Conservation (phyloP, 164 flowering plant species). For the Cinnamomum micranthum region DNA sequence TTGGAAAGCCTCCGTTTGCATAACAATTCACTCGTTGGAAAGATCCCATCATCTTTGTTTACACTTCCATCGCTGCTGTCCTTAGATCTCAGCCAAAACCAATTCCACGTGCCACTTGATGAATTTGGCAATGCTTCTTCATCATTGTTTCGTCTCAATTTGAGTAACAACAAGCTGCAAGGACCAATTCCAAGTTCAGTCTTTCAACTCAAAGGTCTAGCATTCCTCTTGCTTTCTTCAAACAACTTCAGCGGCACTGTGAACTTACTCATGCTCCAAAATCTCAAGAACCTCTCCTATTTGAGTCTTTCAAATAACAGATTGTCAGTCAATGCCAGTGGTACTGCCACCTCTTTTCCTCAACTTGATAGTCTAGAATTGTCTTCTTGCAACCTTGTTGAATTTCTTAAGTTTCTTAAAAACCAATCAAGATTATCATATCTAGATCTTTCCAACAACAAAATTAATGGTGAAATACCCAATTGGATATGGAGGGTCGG, state of each 20-base stretch:
- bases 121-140: slow-evolving; percentile 9
- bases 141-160: slow-evolving; percentile 7
- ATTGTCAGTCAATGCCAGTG: not conserved
- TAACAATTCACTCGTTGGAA: slow-evolving; percentile 34
- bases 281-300: slow-evolving; percentile 14
- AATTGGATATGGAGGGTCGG: slow-evolving; percentile 33
- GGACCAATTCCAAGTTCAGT: slow-evolving; percentile 31
- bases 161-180: slow-evolving; percentile 25
- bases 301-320: slow-evolving; percentile 36
- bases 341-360: slow-evolving; percentile 8
- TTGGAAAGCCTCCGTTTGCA: slow-evolving; percentile 22
- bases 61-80: slow-evolving; percentile 24
- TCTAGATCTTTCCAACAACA: slow-evolving; percentile 43
- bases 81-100: slow-evolving; percentile 27
- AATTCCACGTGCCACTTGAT: slow-evolving; percentile 17
- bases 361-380: slow-evolving; percentile 26
- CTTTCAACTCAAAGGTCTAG: not conserved
- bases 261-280: slow-evolving; percentile 7
- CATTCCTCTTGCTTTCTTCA: not conserved
- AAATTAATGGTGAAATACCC: slow-evolving; percentile 36
- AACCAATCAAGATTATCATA: slow-evolving; percentile 19
- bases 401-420: slow-evolving; percentile 29
- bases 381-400: slow-evolving; percentile 31
- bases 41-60: slow-evolving; percentile 33
- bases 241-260: slow-evolving; percentile 14